Percentiles rank a stretch among this genome's conserved stretches.
phyloP scores from a whole-genome alignment of 805 yeast species.

The Metschnikowia lochheadii region DNA sequence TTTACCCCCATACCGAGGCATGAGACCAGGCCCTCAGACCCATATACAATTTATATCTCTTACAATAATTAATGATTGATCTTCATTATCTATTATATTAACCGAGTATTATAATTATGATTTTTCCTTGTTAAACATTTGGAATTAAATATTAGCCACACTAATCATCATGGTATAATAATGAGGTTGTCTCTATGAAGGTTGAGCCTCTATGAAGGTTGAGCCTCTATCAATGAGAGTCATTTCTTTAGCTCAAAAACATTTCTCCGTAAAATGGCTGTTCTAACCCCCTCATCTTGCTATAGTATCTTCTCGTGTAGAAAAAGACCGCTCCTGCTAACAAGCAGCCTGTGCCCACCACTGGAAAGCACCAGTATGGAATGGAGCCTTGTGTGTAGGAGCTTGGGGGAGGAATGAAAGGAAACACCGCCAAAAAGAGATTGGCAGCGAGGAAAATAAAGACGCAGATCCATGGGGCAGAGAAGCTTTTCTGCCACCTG shows the following conservation, averaged over 20 bases:
- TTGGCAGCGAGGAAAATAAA: conserved; percentile 43
- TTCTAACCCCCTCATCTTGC: conserved; percentile 6
- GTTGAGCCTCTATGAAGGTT: too few species aligned
- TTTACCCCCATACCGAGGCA: background rate
- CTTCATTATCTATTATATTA: too few species aligned
- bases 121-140: too few species aligned
- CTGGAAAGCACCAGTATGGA: conserved; percentile 58
- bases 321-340: conserved; percentile 36
- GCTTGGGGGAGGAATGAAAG: conserved; percentile 53
- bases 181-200: too few species aligned
- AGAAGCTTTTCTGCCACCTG: conserved; percentile 10
- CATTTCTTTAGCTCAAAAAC: background rate
- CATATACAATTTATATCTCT: too few species aligned
- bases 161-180: too few species aligned
- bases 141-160: too few species aligned
- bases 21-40: background rate
- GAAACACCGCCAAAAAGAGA: conserved; percentile 49
- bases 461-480: conserved; percentile 31
- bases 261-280: conserved; percentile 18
- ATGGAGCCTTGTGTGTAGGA: conserved; percentile 24
- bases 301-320: conserved; percentile 12
- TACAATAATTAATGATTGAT: too few species aligned
- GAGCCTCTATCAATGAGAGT: too few species aligned
- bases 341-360: conserved; percentile 47
- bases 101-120: too few species aligned